phyloP scores from a whole-genome alignment of 768 basidiomycete species.

The Chalciporus piperatus region DNA sequence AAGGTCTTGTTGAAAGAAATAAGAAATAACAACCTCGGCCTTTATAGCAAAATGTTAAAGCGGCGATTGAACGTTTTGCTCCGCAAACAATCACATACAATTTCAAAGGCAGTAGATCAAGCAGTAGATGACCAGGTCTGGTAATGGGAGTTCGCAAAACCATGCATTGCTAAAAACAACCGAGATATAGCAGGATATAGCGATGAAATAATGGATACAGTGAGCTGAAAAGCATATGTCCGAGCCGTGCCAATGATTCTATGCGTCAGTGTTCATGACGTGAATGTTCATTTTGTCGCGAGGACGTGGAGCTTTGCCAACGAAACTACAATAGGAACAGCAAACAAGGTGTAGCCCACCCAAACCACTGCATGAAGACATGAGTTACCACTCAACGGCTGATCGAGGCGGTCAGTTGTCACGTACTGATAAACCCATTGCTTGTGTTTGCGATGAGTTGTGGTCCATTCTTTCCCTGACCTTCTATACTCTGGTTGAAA shows the following conservation, averaged over 20 bases:
- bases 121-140: too few species aligned
- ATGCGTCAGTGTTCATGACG: background rate
- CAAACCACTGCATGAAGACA: slow-evolving; percentile 57
- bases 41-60: slow-evolving; percentile 8
- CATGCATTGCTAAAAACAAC: too few species aligned
- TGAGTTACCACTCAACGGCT: background rate
- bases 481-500: slow-evolving; percentile 63
- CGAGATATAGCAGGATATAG: too few species aligned
- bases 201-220: background rate
- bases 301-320: slow-evolving; percentile 66
- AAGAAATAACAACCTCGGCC: too few species aligned
- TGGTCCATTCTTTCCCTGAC: slow-evolving; percentile 52
- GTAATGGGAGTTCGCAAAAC: too few species aligned
- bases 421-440: slow-evolving; percentile 75
- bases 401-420: background rate
- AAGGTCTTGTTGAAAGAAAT: background rate
- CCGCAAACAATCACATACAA: too few species aligned
- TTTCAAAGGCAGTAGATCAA: too few species aligned
- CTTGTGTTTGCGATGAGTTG: slow-evolving; percentile 59
- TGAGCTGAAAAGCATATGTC: background rate
- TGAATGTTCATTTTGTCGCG: slow-evolving; percentile 36
- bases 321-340: slow-evolving; percentile 65
- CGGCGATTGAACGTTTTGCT: slow-evolving; percentile 16
- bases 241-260: background rate
- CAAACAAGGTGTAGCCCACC: slow-evolving; percentile 74